phyloP scores from a whole-genome alignment of 495 filamentous ascomycete species.

The Podospora pseudopauciseta region DNA sequence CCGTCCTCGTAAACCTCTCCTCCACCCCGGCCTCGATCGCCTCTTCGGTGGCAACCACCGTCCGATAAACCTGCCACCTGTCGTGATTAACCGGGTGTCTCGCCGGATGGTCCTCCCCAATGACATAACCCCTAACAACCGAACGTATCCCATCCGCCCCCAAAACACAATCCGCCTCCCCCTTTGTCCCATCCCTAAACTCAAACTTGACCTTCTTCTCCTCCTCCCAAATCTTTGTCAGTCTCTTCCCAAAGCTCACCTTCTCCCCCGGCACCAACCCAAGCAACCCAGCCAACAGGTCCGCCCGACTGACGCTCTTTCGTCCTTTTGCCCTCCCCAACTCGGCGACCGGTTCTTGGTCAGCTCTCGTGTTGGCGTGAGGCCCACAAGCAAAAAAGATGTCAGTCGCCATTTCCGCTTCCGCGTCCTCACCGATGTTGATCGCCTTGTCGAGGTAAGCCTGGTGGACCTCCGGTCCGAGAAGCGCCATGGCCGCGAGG shows the following conservation, averaged over 20 bases:
- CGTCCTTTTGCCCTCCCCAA: conserved; percentile 38
- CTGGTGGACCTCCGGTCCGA: conserved; percentile 32
- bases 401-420: conserved; percentile 34
- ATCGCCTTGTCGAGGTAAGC: conserved; percentile 38
- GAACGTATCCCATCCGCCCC: conserved; percentile 50
- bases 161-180: conserved; percentile 35
- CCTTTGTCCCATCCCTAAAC: conserved; percentile 36
- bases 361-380: conserved; percentile 1
- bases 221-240: conserved; percentile 25
- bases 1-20: conserved; percentile 28
- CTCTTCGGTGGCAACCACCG: conserved; percentile 34
- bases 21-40: conserved; percentile 28
- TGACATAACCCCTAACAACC: conserved; percentile 37
- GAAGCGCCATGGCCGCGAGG: conserved; percentile 34
- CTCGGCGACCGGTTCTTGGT: conserved; percentile 34
- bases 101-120: conserved; percentile 39
- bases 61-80: conserved; percentile 44
- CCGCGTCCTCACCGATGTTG: conserved; percentile 27
- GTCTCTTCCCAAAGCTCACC: conserved; percentile 32
- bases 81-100: conserved; percentile 40
- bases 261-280: conserved; percentile 26
- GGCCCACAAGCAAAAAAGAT: conserved; percentile 36
- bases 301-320: conserved; percentile 38
- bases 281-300: conserved; percentile 33
- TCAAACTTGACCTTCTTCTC: conserved; percentile 23